These are phyloP conservation scores for Trichosanthes truncata DNA, from an alignment of 306 rosid species.

Conservation along the genomic window DNA sequence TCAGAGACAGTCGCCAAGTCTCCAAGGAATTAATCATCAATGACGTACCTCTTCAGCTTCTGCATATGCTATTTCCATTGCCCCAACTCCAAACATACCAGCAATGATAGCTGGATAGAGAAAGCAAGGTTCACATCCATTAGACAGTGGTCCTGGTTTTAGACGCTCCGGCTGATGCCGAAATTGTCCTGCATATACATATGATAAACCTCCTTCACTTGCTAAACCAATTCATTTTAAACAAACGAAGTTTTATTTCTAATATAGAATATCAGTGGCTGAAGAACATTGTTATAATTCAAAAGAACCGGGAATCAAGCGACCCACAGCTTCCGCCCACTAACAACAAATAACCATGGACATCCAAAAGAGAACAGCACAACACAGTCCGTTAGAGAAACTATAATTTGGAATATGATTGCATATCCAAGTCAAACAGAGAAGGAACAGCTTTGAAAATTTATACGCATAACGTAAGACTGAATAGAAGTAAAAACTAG, in stretches of 20 bases:
- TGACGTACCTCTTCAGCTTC: slow-evolving; percentile 43
- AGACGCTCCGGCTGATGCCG: not conserved
- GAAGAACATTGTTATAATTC: not conserved
- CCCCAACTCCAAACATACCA: slow-evolving; percentile 44
- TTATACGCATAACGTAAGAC: not conserved
- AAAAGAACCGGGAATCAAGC: not conserved
- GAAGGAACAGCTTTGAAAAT: not conserved
- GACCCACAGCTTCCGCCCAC: not conserved
- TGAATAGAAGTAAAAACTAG: not conserved
- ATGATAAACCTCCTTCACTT: not conserved
- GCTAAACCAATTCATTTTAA: not conserved
- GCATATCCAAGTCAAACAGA: not conserved
- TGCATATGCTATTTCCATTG: slow-evolving; percentile 34
- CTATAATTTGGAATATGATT: not conserved
- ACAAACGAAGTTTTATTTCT: not conserved
- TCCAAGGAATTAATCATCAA: not conserved
- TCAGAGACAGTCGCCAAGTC: not conserved
- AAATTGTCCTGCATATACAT: not conserved
- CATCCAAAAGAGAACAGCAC: not conserved
- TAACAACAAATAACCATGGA: not conserved
- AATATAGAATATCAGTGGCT: not conserved
- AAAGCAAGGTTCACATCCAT: slow-evolving; percentile 7
- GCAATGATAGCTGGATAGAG: slow-evolving; percentile 38
- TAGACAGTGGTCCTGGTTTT: slow-evolving; percentile 11
- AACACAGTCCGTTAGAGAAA: not conserved